phyloP scores from a whole-genome alignment of 2,329 filamentous ascomycete genomes.

The Aspergillus ibericus region DNA sequence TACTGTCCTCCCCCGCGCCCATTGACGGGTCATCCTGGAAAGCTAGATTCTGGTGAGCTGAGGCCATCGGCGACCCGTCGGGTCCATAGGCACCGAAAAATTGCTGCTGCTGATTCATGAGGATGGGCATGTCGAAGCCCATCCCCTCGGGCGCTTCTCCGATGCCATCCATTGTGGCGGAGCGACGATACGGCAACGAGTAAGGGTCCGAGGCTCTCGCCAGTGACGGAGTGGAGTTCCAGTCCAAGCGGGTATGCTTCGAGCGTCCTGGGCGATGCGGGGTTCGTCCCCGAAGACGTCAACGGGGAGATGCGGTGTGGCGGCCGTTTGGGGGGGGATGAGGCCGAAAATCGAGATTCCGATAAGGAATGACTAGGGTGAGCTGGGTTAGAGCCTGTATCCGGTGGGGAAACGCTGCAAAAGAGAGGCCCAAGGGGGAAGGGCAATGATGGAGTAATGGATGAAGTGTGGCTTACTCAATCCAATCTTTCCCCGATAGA shows the following conservation, averaged over 20 bases:
- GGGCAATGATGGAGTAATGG: not conserved
- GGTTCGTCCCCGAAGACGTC: constrained; percentile 20
- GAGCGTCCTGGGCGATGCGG: constrained; percentile 19
- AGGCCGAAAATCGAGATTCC: not conserved
- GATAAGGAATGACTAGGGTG: constrained; percentile 20
- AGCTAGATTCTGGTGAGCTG: constrained; percentile 45
- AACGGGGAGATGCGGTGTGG: constrained; percentile 4
- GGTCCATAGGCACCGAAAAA: constrained; percentile 65
- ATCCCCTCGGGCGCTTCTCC: constrained; percentile 40
- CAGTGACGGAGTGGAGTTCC: constrained; percentile 19
- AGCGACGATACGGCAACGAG: constrained; percentile 2
- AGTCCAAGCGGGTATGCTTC: constrained; percentile 18
- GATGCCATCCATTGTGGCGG: constrained; percentile 34
- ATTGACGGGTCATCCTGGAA: constrained; percentile 48
- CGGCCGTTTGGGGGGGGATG: not conserved
- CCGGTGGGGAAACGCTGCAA: constrained; percentile 8
- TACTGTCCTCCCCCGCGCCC: constrained; percentile 54
- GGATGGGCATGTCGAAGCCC: constrained; percentile 49
- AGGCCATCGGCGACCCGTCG: constrained; percentile 60
- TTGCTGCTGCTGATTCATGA: constrained; percentile 66
- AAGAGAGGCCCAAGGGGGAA: constrained; percentile 13
- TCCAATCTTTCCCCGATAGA: constrained; percentile 3
- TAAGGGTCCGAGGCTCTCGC: constrained; percentile 3
- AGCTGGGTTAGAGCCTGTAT: constrained; percentile 3
- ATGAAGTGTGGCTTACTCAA: constrained; percentile 13